Percentiles rank a stretch among this genome's conserved stretches.
Conservation (phyloP, 352 stramenopile genomes). For the Phytopythium helicoides region DNA sequence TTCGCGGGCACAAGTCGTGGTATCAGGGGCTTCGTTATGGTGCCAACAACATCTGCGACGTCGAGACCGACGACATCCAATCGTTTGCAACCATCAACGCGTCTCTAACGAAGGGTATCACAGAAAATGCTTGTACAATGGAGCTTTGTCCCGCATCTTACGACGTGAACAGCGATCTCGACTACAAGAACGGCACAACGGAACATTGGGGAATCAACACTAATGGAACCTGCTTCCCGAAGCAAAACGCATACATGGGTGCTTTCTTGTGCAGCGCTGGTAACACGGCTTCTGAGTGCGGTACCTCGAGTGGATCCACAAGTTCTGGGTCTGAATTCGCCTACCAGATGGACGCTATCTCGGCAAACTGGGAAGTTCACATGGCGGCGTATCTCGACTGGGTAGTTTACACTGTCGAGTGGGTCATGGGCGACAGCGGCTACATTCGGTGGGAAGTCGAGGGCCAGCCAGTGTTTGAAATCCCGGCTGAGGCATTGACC, state of each 20-base stretch:
- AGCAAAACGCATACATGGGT: slow-evolving; percentile 60
- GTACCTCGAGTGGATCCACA: slow-evolving; percentile 15
- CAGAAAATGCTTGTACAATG: slow-evolving; percentile 41
- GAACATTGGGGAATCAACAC: slow-evolving; percentile 53
- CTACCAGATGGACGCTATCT: slow-evolving; percentile 93
- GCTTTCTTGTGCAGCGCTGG: slow-evolving; percentile 54
- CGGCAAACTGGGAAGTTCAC: slow-evolving; percentile 88
- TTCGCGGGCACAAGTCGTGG: slow-evolving; percentile 23
- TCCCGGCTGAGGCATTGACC: slow-evolving; percentile 59
- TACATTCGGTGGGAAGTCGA: slow-evolving; percentile 82
- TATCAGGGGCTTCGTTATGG: slow-evolving; percentile 64
- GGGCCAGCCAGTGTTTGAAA: slow-evolving; percentile 85
- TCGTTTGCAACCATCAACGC: slow-evolving; percentile 34
- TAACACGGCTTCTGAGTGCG: slow-evolving; percentile 37
- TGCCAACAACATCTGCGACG: slow-evolving; percentile 54
- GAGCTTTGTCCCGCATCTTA: slow-evolving; percentile 40
- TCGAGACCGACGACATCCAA: slow-evolving; percentile 20
- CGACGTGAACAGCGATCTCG: slow-evolving; percentile 50
- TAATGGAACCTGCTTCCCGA: slow-evolving; percentile 60
- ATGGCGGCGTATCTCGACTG: slow-evolving; percentile 79
- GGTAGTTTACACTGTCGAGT: slow-evolving; percentile 67
- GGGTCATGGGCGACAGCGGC: slow-evolving; percentile 48
- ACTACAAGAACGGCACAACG: slow-evolving; percentile 29
- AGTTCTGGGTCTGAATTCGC: slow-evolving; percentile 30
- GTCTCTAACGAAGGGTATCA: slow-evolving; percentile 37